Base-by-base conservation (phyloP, 768 basidiomycete genomes). In the Naganishia vishniacii region DNA sequence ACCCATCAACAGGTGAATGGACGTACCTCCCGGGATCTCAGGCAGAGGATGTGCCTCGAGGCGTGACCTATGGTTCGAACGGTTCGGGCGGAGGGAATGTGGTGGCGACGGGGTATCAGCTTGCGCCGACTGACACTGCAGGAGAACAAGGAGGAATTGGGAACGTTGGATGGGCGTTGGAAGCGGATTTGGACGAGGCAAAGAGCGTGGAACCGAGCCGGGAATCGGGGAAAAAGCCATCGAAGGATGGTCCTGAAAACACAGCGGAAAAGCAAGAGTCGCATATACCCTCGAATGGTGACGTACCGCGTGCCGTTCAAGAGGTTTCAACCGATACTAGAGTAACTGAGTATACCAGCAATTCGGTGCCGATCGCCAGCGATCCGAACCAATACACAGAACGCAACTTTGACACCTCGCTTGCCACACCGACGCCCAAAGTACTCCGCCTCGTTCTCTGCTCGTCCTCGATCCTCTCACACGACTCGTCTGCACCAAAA, bases 371-470 rank as follows among this genome's bases (percentile, higher is more conserved):
- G 12, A 40, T 46, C 18, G 15, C 45, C 28, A 8, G 20, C 4
- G 26, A 32, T 1, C 18, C 40, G 42, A 45, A 25, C 7, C 16
- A 5, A n/a, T 32, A 3, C 9, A n/a, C 45, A 26, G 45, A 29
- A 13, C 25, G 23, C 25, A 37, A 32, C 31, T 26, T 26, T 29
- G n/a, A n/a, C 45, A 18, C 11, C 59, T n/a, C n/a, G n/a, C n/a
- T n/a, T n/a, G n/a, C n/a, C n/a, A n/a, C n/a, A n/a, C n/a, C 64
- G 48, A 65, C 42, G n/a, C 65, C 69, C 25, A 65, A 73, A 47
- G 67, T 72, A 32, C 64, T 74, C 28, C 68, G 72, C 11, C 66
- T 74, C 32, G 73, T 75, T 6, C 71, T 74, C 11, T 12, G 62
- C 20, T 3, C 31, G 23, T 71, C 45, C 60, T 45, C 2, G 15